Evolutionary conservation across 768 basidiomycete genomes (phyloP).

Genomic region (Hericium coralloides): DNA sequence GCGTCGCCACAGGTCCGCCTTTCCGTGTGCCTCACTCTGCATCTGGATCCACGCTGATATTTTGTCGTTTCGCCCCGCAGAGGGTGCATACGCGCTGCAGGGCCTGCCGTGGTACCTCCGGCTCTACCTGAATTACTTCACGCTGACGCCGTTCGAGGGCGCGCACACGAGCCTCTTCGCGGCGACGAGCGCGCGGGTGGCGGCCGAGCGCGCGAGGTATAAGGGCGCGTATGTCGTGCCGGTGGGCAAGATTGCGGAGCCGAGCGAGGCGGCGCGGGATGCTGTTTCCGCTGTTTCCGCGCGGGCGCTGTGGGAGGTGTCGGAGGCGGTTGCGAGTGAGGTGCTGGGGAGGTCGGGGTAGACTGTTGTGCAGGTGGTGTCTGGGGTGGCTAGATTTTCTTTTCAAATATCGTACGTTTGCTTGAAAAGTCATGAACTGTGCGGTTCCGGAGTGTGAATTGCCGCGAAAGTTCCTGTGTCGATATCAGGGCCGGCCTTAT

Average conservation of each 20-base stretch:
- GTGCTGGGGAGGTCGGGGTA: not conserved
- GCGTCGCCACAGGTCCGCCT: not conserved
- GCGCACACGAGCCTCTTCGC: not conserved
- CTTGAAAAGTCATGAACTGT: too few relatives aligned
- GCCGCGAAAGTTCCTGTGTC: too few relatives aligned
- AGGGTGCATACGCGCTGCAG: not conserved
- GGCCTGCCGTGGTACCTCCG: not conserved
- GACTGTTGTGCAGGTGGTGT: too few relatives aligned
- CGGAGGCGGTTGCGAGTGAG: not conserved
- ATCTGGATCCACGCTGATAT: not conserved
- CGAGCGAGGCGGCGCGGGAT: not conserved
- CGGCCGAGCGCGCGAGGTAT: not conserved
- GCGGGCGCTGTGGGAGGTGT: not conserved
- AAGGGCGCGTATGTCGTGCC: not conserved
- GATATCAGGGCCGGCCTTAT: too few relatives aligned
- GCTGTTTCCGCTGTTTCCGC: not conserved
- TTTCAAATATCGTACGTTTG: too few relatives aligned
- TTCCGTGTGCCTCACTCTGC: not conserved
- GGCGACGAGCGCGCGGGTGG: not conserved
- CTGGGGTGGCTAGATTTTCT: too few relatives aligned
- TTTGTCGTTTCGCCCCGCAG: not conserved
- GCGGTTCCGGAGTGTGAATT: too few relatives aligned
- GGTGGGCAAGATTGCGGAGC: not conserved
- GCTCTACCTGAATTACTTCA: not conserved
- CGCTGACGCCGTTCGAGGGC: not conserved